Conservation (phyloP, 176 grass and related monocot species). For the Thalia dealbata region DNA sequence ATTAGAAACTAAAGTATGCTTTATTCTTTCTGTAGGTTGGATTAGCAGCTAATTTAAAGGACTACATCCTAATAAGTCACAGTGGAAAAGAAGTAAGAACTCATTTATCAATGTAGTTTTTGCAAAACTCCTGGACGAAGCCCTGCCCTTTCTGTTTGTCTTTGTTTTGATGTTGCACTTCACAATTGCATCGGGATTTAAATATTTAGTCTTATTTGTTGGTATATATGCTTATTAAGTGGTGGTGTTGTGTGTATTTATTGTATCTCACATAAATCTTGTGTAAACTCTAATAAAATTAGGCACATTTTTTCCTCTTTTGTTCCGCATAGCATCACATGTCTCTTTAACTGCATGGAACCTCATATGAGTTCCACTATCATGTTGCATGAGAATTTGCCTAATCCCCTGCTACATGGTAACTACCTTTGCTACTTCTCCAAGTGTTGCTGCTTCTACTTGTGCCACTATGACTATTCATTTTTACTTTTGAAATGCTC, state of each 20-base stretch:
- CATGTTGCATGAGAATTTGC: no score
- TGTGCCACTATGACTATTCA: no score
- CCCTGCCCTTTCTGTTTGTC: background rate
- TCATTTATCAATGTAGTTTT: background rate
- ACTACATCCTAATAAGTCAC: conserved; percentile 57
- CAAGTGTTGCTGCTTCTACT: no score
- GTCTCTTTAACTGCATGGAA: no score
- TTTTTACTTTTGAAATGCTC: no score
- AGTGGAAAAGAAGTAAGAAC: conserved; percentile 38
- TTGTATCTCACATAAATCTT: no score
- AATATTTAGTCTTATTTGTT: background rate
- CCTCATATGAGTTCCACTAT: no score
- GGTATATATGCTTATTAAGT: background rate
- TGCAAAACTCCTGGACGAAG: background rate
- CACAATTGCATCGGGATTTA: background rate
- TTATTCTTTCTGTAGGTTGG: conserved; percentile 46
- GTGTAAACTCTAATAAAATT: no score
- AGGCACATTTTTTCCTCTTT: no score
- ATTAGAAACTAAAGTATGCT: background rate
- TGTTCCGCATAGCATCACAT: no score
- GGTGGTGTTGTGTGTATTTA: no score
- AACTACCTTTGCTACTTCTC: background rate
- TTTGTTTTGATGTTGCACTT: background rate
- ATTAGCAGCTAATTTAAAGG: conserved; percentile 72
- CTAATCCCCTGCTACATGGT: no score